phyloP scores from a whole-genome alignment of 805 yeast species.

The Lipomyces mesembrius region DNA sequence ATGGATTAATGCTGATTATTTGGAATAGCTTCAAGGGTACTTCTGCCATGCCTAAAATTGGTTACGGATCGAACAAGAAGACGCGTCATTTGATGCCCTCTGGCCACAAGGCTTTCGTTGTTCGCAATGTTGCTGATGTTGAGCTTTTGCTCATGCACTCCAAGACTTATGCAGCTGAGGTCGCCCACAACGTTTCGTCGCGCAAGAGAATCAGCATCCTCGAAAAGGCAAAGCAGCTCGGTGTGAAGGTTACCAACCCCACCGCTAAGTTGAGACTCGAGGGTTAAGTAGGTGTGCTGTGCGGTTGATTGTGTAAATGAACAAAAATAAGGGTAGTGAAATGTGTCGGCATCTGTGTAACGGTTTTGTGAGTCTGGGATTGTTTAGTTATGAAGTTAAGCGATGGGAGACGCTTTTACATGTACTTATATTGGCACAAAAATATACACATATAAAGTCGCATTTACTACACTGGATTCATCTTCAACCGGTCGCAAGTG shows the following conservation, averaged over 20 bases:
- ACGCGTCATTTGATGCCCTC: slow-evolving; percentile 95
- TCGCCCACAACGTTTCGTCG: slow-evolving; percentile 97
- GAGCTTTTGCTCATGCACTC: slow-evolving; percentile 96
- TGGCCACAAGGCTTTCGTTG: slow-evolving; percentile 97
- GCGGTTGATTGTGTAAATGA: neutral
- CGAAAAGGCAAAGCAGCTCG: slow-evolving; percentile 96
- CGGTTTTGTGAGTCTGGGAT: slow-evolving; percentile 3
- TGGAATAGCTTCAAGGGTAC: slow-evolving; percentile 85
- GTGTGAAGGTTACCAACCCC: slow-evolving; percentile 99
- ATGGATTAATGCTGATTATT: slow-evolving; percentile 47
- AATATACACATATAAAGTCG: neutral
- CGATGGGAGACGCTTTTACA: slow-evolving; percentile 1
- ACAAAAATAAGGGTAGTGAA: neutral
- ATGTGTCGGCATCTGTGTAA: neutral
- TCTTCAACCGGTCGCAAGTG: neutral
- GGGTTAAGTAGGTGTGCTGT: slow-evolving; percentile 22
- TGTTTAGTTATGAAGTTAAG: neutral
- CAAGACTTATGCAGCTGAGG: slow-evolving; percentile 99
- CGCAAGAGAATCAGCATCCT: slow-evolving; percentile 96
- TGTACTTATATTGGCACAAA: slow-evolving; percentile 3
- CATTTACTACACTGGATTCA: neutral
- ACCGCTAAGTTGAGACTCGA: slow-evolving; percentile 60
- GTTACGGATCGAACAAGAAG: slow-evolving; percentile 99
- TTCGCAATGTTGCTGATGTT: slow-evolving; percentile 89
- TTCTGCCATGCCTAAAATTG: slow-evolving; percentile 98